A percentile compares a stretch with the other conserved stretches of the same genome.
Evolutionary conservation across 345 rosid genomes (phyloP).

Genomic region (Citropsis articulata): DNA sequence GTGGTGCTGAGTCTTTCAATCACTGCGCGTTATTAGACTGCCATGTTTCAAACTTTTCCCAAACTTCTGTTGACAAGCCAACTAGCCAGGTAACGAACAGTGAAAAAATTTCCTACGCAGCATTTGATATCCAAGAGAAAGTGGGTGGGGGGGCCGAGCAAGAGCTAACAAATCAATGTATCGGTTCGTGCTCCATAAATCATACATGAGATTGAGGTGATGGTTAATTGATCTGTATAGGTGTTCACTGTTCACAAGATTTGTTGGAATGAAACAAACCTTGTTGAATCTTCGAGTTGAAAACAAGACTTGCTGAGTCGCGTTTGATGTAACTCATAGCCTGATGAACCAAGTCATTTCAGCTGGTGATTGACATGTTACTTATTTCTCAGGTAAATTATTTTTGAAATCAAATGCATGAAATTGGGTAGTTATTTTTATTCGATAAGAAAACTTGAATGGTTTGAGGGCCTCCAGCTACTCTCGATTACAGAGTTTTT

Average conservation of each 20-base stretch:
- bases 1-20: background rate
- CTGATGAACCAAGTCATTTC: too few species aligned
- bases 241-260: background rate
- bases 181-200: background rate
- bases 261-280: background rate
- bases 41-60: background rate
- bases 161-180: background rate
- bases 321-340: too few species aligned
- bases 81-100: background rate
- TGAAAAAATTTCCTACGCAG: background rate
- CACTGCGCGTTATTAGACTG: background rate
- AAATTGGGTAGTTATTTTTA: too few species aligned
- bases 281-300: background rate
- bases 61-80: conserved; percentile 9
- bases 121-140: background rate
- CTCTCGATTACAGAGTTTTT: too few species aligned
- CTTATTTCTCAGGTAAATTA: too few species aligned
- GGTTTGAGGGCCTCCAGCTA: too few species aligned
- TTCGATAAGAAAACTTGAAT: too few species aligned
- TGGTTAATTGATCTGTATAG: background rate
- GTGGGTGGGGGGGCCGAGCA: background rate
- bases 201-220: background rate
- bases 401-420: too few species aligned
- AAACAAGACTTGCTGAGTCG: too few species aligned
- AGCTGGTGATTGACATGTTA: too few species aligned